Base-by-base conservation (phyloP, 2,329 filamentous ascomycete genomes). In the Ceratocystis huliohia region DNA sequence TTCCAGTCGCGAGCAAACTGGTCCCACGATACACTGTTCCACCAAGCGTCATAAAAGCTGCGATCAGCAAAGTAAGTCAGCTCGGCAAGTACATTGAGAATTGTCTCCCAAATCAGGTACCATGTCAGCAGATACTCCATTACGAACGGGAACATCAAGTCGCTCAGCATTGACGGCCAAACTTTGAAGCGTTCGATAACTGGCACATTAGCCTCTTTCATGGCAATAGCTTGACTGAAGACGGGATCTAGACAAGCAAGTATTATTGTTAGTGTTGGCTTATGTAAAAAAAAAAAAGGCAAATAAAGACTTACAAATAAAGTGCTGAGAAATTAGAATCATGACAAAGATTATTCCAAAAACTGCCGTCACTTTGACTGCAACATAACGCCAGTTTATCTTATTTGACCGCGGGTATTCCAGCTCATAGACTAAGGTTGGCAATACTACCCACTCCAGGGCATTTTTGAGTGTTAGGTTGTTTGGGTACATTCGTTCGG, bases 1-100 rank as follows among this genome's bases (percentile, higher is more conserved):
- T 92, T 92, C 89, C 89, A 92, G 73, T 91, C 87, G 48, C 88
- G 80, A 3, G 88, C 88, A 71, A 89, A 93, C 72, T 91, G 86
- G 71, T 91, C 88, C 83, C 86, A 90, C 0, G 82, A 83, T 2
- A 82, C 80, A 68, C 78, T 80, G 70, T 86, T 86, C 83, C 84
- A 85, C 84, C 84, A 86, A 62, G 81, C 80, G 48, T 81, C 79
- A 71, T 86, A 86, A 74, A 91, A 91, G 68, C 84, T 86, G 61
- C 88, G 83, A 73, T 92, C 89, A 3, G 88, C 88, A 73, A 92
- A 93, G 69, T 80, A 79, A 0, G 88, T 91, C 66, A 92, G 73
- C 74, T 93, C 89, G 3, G 88, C 89, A 25, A 92, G 78, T 15
- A 89, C 82, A 73, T 92, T 92, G 68, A 91, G 78, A 45, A 87